A percentile compares a stretch with the other conserved stretches of the same genome.
phyloP scores from a whole-genome alignment of 768 basidiomycete genomes.

The Hysterangium stoloniferum region DNA sequence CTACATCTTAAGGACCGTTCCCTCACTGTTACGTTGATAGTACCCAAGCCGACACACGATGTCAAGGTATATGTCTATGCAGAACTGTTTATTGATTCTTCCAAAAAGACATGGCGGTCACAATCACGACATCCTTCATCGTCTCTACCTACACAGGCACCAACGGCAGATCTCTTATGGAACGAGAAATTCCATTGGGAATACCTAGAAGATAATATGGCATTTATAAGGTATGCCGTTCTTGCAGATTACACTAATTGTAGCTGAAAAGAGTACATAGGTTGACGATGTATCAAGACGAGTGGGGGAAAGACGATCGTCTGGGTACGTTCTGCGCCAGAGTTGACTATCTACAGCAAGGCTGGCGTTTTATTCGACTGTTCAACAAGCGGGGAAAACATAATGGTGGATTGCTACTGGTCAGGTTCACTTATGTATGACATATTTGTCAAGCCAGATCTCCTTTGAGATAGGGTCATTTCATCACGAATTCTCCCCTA shows the following conservation, averaged over 20 bases:
- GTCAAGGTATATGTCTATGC: conserved; percentile 39
- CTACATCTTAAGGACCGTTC: background rate
- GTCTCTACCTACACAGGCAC: conserved; percentile 24
- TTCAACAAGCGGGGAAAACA: conserved; percentile 43
- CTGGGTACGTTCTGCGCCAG: conserved; percentile 49
- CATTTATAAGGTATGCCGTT: conserved; percentile 41
- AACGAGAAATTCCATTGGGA: conserved; percentile 41
- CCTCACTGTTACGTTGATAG: conserved; percentile 20
- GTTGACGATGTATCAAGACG: conserved; percentile 28
- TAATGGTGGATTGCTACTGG: conserved; percentile 23
- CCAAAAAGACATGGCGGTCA: conserved; percentile 38
- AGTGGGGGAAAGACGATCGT: conserved; percentile 36
- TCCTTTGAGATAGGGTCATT: too few species aligned
- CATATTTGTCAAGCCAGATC: too few species aligned
- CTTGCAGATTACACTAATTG: background rate
- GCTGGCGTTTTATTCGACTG: conserved; percentile 43
- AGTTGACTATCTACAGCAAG: conserved; percentile 36
- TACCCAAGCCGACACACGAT: conserved; percentile 35
- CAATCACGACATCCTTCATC: conserved; percentile 29
- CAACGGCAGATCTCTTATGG: conserved; percentile 32
- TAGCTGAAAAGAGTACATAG: conserved; percentile 17
- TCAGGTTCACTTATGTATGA: conserved; percentile 18
- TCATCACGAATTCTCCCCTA: too few species aligned
- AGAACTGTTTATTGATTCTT: conserved; percentile 34
- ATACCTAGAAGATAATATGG: conserved; percentile 41